Percentiles rank a stretch among this genome's conserved stretches.
These are phyloP conservation scores for Paramecium octaurelia DNA, from an alignment of 73 alveolate genomes.

Conservation along the genomic window DNA sequence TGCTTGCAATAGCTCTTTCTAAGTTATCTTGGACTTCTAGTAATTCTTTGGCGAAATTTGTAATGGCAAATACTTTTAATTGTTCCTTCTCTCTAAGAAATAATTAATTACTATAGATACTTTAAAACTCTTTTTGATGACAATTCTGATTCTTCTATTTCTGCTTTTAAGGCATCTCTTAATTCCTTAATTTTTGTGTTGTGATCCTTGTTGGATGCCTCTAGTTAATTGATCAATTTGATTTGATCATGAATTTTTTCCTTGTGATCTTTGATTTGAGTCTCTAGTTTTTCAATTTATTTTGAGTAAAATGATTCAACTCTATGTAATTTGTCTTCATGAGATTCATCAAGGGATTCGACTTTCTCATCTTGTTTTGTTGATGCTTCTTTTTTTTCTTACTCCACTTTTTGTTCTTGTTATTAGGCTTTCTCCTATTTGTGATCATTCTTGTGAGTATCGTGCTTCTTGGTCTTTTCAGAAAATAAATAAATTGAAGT, in stretches of 20 bases:
- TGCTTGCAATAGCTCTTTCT: slow-evolving; percentile 69
- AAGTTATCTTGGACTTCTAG: slow-evolving; percentile 85
- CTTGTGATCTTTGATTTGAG: neutral
- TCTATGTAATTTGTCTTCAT: slow-evolving; percentile 22
- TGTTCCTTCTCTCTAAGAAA: slow-evolving; percentile 69
- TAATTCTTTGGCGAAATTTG: slow-evolving; percentile 87
- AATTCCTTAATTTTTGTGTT: slow-evolving; percentile 27
- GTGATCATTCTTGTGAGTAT: neutral
- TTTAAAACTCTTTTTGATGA: slow-evolving; percentile 70
- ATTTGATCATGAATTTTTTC: neutral
- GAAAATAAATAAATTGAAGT: neutral
- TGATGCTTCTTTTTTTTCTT: neutral
- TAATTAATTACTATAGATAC: slow-evolving; percentile 56
- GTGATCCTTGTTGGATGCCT: slow-evolving; percentile 22
- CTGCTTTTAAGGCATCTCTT: slow-evolving; percentile 41
- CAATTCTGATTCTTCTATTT: slow-evolving; percentile 52
- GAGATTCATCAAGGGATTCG: neutral
- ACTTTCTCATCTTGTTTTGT: neutral
- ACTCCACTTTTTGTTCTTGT: neutral
- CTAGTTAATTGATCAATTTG: neutral
- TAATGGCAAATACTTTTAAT: slow-evolving; percentile 73
- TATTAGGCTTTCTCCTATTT: neutral
- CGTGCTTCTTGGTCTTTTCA: neutral
- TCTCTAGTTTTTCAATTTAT: slow-evolving; percentile 1
- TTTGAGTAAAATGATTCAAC: neutral